Conservation (phyloP, 148 eudicot genomes). For the Persicaria maculosa region DNA sequence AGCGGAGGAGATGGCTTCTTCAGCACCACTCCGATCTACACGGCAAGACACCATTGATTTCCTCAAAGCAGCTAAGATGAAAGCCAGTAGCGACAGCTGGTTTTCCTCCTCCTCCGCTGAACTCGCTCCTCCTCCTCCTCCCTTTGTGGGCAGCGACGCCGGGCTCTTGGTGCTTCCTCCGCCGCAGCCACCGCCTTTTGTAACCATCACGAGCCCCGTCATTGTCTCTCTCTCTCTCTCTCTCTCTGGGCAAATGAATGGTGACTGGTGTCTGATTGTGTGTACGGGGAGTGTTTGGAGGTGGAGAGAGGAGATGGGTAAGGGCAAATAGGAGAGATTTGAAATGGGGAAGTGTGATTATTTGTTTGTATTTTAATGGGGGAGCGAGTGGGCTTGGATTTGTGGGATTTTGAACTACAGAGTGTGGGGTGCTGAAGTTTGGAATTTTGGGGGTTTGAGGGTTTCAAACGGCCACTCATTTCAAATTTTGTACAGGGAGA, state of each 20-base stretch:
- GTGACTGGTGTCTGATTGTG: not conserved
- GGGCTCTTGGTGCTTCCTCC: conserved; percentile 26
- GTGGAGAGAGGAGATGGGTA: not conserved
- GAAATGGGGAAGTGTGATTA: conserved; percentile 6
- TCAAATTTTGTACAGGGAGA: conserved; percentile 1
- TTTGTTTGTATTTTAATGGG: not conserved
- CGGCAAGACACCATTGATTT: conserved; percentile 51
- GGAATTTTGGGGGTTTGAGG: not conserved
- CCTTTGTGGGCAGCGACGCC: not conserved
- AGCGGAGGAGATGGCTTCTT: conserved; percentile 32
- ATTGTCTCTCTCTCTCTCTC: conserved; percentile 17
- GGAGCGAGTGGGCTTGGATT: not conserved
- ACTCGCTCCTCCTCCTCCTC: not conserved
- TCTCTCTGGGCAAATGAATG: not conserved
- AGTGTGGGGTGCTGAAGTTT: not conserved
- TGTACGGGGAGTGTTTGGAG: not conserved
- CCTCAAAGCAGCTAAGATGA: conserved; percentile 40
- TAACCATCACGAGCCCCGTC: conserved; percentile 40
- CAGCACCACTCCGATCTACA: conserved; percentile 25
- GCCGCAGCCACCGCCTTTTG: conserved; percentile 31
- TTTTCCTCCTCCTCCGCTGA: conserved; percentile 24
- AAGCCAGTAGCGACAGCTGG: conserved; percentile 34
- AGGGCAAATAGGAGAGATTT: not conserved
- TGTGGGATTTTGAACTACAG: not conserved
- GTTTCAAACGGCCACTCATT: conserved; percentile 15